phyloP scores from a whole-genome alignment of 345 rosid genomes.

The Syzygium oleosum region DNA sequence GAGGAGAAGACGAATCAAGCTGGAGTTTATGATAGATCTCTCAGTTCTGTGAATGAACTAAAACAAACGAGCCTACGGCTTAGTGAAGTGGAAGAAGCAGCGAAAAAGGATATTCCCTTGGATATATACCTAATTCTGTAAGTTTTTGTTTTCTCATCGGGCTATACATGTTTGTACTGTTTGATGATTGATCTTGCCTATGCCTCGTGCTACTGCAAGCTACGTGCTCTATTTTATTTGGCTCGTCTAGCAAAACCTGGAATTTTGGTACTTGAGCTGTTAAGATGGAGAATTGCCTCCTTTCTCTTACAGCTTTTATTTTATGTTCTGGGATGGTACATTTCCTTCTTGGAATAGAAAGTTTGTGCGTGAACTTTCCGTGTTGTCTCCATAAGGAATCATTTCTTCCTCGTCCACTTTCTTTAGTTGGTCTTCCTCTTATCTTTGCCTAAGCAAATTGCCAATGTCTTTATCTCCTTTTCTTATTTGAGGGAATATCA shows the following conservation, averaged over 20 bases:
- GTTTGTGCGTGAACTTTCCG: background rate
- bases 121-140: constrained; percentile 88
- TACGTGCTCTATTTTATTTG: background rate
- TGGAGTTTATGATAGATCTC: constrained; percentile 39
- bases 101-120: constrained; percentile 61
- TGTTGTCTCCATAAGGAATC: background rate
- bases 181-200: background rate
- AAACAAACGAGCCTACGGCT: constrained; percentile 62
- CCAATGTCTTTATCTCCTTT: background rate
- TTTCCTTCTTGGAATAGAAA: background rate
- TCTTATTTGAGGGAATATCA: background rate
- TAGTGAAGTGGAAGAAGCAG: constrained; percentile 61
- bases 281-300: background rate
- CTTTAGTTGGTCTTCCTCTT: background rate
- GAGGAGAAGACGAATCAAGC: constrained; percentile 40
- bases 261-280: background rate
- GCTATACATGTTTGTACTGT: background rate
- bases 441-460: background rate
- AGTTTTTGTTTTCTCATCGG: constrained; percentile 22
- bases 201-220: background rate
- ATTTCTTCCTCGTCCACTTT: background rate
- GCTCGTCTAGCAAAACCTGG: background rate
- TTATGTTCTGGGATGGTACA: background rate
- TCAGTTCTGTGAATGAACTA: constrained; percentile 41
- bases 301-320: background rate